phyloP scores from a whole-genome alignment of 2,329 filamentous ascomycete species.

The Calonectria pseudoturangicola region DNA sequence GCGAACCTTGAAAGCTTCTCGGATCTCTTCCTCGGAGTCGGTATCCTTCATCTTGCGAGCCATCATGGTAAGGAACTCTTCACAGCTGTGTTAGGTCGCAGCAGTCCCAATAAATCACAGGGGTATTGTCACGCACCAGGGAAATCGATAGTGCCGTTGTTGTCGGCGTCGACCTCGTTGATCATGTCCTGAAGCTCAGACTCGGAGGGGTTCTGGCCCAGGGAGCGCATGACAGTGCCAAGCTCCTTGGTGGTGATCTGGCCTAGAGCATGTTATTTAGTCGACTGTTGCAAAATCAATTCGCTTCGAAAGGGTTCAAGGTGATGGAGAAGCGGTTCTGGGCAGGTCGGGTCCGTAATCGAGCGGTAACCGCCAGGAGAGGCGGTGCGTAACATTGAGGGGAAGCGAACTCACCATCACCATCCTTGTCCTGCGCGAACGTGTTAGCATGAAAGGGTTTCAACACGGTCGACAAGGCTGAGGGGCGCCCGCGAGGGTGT shows the following conservation, averaged over 20 bases:
- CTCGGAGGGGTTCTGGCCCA: constrained; percentile 92
- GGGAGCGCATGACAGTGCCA: constrained; percentile 92
- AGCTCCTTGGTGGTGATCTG: constrained; percentile 95
- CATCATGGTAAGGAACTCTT: constrained; percentile 96
- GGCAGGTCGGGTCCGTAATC: constrained; percentile 40
- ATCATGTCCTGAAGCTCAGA: constrained; percentile 95
- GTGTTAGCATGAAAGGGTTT: constrained; percentile 51
- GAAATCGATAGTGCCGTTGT: constrained; percentile 95
- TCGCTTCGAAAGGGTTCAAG: constrained; percentile 31
- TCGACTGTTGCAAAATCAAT: constrained; percentile 37
- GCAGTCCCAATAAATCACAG: neutral
- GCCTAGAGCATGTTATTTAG: constrained; percentile 69
- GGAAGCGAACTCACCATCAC: constrained; percentile 82
- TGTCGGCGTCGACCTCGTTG: constrained; percentile 94
- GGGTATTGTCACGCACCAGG: constrained; percentile 76
- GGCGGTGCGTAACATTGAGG: constrained; percentile 38
- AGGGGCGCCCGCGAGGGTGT: constrained; percentile 15
- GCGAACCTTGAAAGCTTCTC: constrained; percentile 88
- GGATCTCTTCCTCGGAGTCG: constrained; percentile 92
- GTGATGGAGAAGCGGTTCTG: constrained; percentile 26
- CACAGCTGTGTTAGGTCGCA: constrained; percentile 43
- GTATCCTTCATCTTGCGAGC: constrained; percentile 96
- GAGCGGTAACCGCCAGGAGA: constrained; percentile 35
- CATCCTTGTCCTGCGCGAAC: constrained; percentile 85
- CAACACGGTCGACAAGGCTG: constrained; percentile 8